Base-by-base conservation (phyloP, 2,329 filamentous ascomycete genomes). In the Monosporascus ibericus region DNA sequence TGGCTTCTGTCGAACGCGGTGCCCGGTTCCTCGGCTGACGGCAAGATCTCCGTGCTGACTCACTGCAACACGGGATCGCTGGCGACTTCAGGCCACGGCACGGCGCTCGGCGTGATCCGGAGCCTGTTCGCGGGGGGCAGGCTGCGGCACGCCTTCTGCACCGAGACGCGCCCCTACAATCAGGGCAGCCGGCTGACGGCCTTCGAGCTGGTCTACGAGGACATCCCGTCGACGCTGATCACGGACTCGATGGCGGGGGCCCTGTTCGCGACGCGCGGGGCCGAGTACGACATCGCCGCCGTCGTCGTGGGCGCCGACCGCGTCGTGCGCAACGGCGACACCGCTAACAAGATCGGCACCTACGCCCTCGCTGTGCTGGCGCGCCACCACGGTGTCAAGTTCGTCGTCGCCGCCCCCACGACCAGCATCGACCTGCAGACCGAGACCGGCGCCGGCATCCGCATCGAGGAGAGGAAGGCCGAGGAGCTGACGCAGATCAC, bases 51-150 rank as follows among this genome's bases (percentile, higher is more conserved):
- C n/a, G 86, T 99, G 44, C 74, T 99, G 60, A 99, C 94, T 11
- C 95, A 99, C 72, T 99, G 94, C 78, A 99, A 99, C 70, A 99
- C 94, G 22, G 94, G 94, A 27, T 96, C 92, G 20, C 84, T 99
- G 36, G 94, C 94, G 25, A 99, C 94, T 1, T 95, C 94, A 17
- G 94, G 94, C n/a, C 95, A 97, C 67, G 94, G 94, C 49, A 99
- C 94, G 11, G 94, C 94, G 0, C 78, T 99, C 3, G 94, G 94
- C 22, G 94, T 99, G 48, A 91, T 99, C 61, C 88, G 94, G 52
- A 90, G 88, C 5, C 77, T 99, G 5, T 82, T 89, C 64, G 72
- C 81, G 14, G 77, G 77, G 52, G 76, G 78, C 5, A 76, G 82
- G 6, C 79, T 99, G 24, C 78, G 84, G 56, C 92, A 91, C 65